A percentile compares a stretch with the other conserved stretches of the same genome.
phyloP scores from a whole-genome alignment of 495 filamentous ascomycete genomes.

The Trichoderma gamsii region DNA sequence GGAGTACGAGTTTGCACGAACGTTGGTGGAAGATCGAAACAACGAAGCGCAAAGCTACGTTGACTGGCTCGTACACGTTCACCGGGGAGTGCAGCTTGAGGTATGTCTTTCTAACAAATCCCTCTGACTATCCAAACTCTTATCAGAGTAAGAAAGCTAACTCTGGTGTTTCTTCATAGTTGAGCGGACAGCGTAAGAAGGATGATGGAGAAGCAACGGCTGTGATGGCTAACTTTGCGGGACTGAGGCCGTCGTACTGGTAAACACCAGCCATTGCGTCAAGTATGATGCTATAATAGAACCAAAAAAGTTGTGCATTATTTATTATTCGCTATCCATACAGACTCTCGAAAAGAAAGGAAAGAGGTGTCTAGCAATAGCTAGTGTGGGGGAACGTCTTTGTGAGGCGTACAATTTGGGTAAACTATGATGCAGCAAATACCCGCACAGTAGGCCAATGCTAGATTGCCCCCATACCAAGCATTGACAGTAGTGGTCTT shows the following conservation, averaged over 20 bases:
- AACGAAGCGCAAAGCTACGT: constrained; percentile 97
- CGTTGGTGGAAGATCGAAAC: constrained; percentile 90
- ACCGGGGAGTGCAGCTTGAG: constrained; percentile 87
- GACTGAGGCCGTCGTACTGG: constrained; percentile 17
- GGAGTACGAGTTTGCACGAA: constrained; percentile 90
- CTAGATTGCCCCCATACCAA: too few species aligned
- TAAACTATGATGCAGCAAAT: too few species aligned
- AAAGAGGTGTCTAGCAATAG: too few species aligned
- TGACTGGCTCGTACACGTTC: constrained; percentile 95
- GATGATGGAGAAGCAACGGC: constrained; percentile 13
- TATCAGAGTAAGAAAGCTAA: constrained; percentile 2
- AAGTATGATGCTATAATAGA: neutral
- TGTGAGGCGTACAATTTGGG: too few species aligned
- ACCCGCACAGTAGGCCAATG: too few species aligned
- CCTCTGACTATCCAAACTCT: neutral
- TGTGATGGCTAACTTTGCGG: constrained; percentile 14
- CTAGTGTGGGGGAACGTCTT: too few species aligned
- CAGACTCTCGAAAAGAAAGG: too few species aligned
- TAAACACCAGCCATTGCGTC: neutral
- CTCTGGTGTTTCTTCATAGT: neutral
- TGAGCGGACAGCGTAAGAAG: constrained; percentile 18
- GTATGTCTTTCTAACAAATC: constrained; percentile 35
- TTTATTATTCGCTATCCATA: neutral
- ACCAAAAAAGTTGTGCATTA: neutral
- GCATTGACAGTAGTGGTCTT: too few species aligned